Base-by-base conservation (phyloP, 176 grass and related monocot species). In the Tillandsia leiboldiana region DNA sequence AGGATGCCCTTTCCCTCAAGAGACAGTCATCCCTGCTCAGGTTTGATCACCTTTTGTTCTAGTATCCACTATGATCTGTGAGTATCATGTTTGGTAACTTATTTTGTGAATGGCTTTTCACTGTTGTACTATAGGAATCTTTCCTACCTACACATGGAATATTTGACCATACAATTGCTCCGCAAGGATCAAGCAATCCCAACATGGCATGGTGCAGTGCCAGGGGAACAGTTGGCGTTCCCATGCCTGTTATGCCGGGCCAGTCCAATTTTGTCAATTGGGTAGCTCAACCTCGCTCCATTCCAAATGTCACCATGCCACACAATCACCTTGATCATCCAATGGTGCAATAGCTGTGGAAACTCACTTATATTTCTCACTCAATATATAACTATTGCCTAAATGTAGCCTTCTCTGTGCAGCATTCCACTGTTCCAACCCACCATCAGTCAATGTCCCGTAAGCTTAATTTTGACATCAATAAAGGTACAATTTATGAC, bases 381-480 rank as follows among this genome's bases (percentile, higher is more conserved):
- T 68, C 64, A 13, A 68, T 73, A 12, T 23, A 48, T 66, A 65
- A 63, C 11, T 28, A 68, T 4, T 68, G 27, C 27, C 26, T 23
- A 66, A 9, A 13, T 80, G 22, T 10, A 53, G 20, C 29, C 3
- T 51, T 47, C 64, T 20, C 26, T n/a, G 14, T 2, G 72, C 76
- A 80, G 76, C 72, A 73, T 68, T 64, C 76, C 24, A 72, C 10
- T 56, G 2, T 83, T 50, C 63, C 26, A 48, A 63, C 49, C 48
- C 69, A 76, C 26, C 65, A 86, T 22, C 75, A 77, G 64, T 42
- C 69, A 47, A 72, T 71, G 70, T 18, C 69, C 27, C 58, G 82
- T 56, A 80, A 75, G 53, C 58, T 73, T 57, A 88, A 63, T 26
- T 83, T 86, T 74, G 73, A 81, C 20, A 73, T 83, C 12, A 88